A percentile compares a stretch with the other conserved stretches of the same genome.
phyloP scores from a whole-genome alignment of 441 rosid genomes.

The Omphalea diandra region DNA sequence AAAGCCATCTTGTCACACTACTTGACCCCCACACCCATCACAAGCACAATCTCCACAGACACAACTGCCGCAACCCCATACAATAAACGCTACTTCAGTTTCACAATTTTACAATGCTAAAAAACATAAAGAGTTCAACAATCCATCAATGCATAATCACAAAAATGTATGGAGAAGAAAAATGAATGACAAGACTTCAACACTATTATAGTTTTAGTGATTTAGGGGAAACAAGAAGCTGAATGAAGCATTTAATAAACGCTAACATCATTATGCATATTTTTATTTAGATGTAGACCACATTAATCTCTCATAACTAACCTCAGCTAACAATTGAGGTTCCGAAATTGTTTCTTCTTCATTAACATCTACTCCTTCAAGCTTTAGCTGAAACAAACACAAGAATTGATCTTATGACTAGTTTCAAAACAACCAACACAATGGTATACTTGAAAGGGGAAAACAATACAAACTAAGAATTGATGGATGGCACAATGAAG shows the following conservation, averaged over 20 bases:
- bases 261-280: not conserved
- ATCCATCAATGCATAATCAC: not conserved
- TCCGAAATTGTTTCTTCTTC: slow-evolving; percentile 91
- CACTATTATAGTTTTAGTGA: not conserved
- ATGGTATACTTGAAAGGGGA: not conserved
- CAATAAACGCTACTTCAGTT: not conserved
- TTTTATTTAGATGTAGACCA: not conserved
- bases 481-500: slow-evolving; percentile 13
- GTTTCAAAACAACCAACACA: slow-evolving; percentile 5
- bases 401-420: slow-evolving; percentile 5
- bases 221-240: not conserved
- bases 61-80: not conserved
- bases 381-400: slow-evolving; percentile 53
- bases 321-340: slow-evolving; percentile 76
- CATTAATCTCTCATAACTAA: slow-evolving; percentile 16
- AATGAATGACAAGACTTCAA: not conserved
- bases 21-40: not conserved
- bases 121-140: not conserved
- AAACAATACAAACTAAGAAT: not conserved
- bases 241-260: not conserved
- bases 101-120: not conserved
- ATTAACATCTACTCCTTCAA: slow-evolving; percentile 65
- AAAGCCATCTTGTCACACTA: not conserved
- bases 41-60: not conserved
- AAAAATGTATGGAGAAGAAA: not conserved